Evolutionary conservation across 139 green algal genomes (phyloP).

Genomic region (Protoeuglena noctilucae): DNA sequence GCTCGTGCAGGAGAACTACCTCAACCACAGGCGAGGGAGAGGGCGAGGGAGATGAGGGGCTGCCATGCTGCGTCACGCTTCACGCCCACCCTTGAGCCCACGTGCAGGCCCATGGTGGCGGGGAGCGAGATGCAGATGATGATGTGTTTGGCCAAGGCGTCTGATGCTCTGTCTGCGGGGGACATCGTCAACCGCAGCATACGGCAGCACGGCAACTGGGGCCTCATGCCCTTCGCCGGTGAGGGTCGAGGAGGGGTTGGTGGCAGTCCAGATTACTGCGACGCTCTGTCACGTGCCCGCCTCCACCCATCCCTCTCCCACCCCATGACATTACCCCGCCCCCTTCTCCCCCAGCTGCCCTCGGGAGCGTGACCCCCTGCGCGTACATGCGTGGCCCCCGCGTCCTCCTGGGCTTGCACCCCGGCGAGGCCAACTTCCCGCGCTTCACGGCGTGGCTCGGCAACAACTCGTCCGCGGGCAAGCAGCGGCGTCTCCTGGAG

Average conservation of each 20-base stretch:
- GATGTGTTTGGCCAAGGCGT: conserved; percentile 62
- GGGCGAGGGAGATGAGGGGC: too few species aligned
- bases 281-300: too few species aligned
- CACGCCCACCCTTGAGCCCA: too few species aligned
- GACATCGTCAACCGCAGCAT: conserved; percentile 65
- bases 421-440: conserved; percentile 52
- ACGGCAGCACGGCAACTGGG: conserved; percentile 48
- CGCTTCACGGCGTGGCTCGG: conserved; percentile 87
- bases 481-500: conserved; percentile 74
- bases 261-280: too few species aligned
- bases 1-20: conserved; percentile 83
- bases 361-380: conserved; percentile 54
- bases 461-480: conserved; percentile 56
- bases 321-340: too few species aligned
- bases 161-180: conserved; percentile 60
- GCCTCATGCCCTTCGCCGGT: conserved; percentile 45
- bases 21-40: conserved; percentile 68
- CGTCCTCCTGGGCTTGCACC: conserved; percentile 41
- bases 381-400: conserved; percentile 54
- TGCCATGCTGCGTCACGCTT: too few species aligned
- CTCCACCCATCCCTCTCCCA: too few species aligned
- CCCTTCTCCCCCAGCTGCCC: too few species aligned
- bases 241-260: too few species aligned
- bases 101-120: not conserved
- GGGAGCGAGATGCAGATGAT: conserved; percentile 11